Percentiles rank a stretch among this genome's conserved stretches.
Conservation (phyloP, 306 rosid genomes). For the Pyrus pyrifolia region DNA sequence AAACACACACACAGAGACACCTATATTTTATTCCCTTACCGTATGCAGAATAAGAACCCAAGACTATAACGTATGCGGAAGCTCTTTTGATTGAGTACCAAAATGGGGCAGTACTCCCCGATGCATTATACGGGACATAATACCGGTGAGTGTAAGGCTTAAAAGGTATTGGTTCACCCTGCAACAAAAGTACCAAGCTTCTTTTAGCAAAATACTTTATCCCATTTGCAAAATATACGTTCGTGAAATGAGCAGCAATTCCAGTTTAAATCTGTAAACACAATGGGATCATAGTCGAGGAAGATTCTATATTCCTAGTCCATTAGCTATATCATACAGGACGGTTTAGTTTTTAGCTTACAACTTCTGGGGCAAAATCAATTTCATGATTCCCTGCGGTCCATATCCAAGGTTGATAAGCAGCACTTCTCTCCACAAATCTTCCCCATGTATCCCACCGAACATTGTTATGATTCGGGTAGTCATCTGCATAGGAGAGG, state of each 20-base stretch:
- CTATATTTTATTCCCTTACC: slow-evolving; percentile 26
- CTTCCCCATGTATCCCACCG: slow-evolving; percentile 95
- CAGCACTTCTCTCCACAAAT: slow-evolving; percentile 66
- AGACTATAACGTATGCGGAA: slow-evolving; percentile 60
- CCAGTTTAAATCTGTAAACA: background rate
- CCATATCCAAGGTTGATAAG: slow-evolving; percentile 99
- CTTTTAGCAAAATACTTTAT: background rate
- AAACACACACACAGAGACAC: too few relatives aligned
- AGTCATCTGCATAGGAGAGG: slow-evolving; percentile 68
- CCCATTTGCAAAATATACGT: background rate
- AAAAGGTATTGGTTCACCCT: slow-evolving; percentile 61
- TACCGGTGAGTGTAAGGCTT: slow-evolving; percentile 54
- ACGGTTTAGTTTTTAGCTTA: slow-evolving; percentile 11
- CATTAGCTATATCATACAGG: background rate
- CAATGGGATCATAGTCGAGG: background rate
- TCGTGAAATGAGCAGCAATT: background rate
- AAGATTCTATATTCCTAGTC: background rate
- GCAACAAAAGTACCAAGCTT: slow-evolving; percentile 10
- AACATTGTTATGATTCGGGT: slow-evolving; percentile 57
- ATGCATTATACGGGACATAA: slow-evolving; percentile 36
- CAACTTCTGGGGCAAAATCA: slow-evolving; percentile 63
- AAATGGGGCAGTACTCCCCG: slow-evolving; percentile 32
- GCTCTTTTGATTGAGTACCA: slow-evolving; percentile 74
- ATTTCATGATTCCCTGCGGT: slow-evolving; percentile 88
- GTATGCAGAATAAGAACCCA: slow-evolving; percentile 63